These are phyloP conservation scores for Fusarium sp. DNA, from an alignment of 2,329 filamentous ascomycete genomes.

Conservation along the genomic window DNA sequence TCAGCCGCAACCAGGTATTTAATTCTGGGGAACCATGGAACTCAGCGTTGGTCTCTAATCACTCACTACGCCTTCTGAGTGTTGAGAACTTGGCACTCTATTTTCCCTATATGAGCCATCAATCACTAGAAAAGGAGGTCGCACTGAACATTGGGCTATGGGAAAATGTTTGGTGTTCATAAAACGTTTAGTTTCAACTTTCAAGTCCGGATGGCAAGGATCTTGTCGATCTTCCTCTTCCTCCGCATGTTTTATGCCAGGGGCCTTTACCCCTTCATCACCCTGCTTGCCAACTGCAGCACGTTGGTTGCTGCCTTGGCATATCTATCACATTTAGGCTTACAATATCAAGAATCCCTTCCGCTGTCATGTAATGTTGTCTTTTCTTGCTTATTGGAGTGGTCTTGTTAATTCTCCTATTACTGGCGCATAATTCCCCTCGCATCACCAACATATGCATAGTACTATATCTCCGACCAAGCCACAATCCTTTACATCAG, in stretches of 20 bases:
- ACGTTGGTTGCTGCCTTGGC: background rate
- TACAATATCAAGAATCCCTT: slow-evolving; percentile 17
- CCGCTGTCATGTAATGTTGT: slow-evolving; percentile 46
- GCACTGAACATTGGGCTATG: background rate
- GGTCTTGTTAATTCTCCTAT: background rate
- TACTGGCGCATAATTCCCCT: background rate
- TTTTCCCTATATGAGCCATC: too few relatives aligned
- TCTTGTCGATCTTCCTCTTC: slow-evolving; percentile 34
- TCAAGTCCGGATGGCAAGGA: slow-evolving; percentile 26
- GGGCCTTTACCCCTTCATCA: slow-evolving; percentile 21
- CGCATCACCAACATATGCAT: background rate
- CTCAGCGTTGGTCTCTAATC: background rate
- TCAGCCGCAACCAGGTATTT: slow-evolving; percentile 31
- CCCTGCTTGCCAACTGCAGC: background rate
- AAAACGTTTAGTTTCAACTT: background rate
- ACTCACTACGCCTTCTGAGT: background rate
- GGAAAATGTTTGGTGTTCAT: background rate
- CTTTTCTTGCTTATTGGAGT: background rate
- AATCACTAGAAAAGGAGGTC: too few relatives aligned
- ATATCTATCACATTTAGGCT: background rate
- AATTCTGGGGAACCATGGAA: background rate
- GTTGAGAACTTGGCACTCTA: background rate
- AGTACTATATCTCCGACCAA: background rate
- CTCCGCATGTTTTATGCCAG: slow-evolving; percentile 30
- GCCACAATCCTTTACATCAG: background rate